These are phyloP conservation scores for Xylaria sp. DNA, from an alignment of 2,329 filamentous ascomycete species.

Conservation along the genomic window DNA sequence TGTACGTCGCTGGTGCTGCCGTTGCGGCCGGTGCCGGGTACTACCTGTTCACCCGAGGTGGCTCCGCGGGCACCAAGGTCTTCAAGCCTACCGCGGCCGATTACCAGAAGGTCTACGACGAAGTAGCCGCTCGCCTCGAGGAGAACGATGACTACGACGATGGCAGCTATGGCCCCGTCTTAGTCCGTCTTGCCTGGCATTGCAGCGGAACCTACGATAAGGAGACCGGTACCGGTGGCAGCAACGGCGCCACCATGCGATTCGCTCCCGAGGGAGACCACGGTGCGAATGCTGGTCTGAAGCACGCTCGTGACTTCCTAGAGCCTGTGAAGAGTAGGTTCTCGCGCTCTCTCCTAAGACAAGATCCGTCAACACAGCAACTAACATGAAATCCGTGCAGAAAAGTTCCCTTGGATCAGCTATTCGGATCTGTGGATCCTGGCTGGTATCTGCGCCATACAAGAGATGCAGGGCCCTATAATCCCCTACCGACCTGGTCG, in stretches of 20 bases:
- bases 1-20: conserved; percentile 69
- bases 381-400: conserved; percentile 50
- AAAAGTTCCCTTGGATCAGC: conserved; percentile 91
- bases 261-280: conserved; percentile 90
- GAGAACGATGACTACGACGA: conserved; percentile 97
- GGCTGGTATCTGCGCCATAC: conserved; percentile 83
- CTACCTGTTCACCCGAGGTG: conserved; percentile 69
- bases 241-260: conserved; percentile 97
- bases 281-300: conserved; percentile 92
- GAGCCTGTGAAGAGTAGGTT: conserved; percentile 84
- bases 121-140: conserved; percentile 80
- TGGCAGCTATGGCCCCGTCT: conserved; percentile 92
- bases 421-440: conserved; percentile 99
- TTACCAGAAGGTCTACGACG: conserved; percentile 95
- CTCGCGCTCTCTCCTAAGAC: neutral
- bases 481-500: conserved; percentile 93
- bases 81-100: conserved; percentile 84
- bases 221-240: conserved; percentile 87
- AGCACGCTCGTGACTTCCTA: conserved; percentile 88
- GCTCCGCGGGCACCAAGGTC: conserved; percentile 60
- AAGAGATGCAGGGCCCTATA: conserved; percentile 92
- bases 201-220: conserved; percentile 92
- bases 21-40: conserved; percentile 72
- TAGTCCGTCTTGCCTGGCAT: conserved; percentile 94
- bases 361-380: neutral